A percentile compares a stretch with the other conserved stretches of the same genome.
Conservation (phyloP, 306 rosid genomes). For the Castanea crenata region DNA sequence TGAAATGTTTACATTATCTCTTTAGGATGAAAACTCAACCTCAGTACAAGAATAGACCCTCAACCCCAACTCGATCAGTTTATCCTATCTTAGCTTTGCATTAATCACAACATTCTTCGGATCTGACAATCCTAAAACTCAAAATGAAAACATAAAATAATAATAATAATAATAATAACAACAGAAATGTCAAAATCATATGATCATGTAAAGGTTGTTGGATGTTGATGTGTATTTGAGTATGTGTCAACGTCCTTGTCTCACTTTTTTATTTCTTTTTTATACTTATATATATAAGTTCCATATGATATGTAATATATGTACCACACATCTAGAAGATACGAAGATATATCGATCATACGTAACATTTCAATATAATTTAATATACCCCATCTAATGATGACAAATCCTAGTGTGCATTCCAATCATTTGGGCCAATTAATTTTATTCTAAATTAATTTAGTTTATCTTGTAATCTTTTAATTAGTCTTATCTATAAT, state of each 20-base stretch:
- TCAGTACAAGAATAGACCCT: too few relatives aligned
- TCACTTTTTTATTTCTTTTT: background rate
- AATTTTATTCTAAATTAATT: background rate
- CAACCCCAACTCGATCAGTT: too few relatives aligned
- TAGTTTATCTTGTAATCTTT: background rate
- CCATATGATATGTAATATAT: background rate
- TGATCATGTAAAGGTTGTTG: background rate
- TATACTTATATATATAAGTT: background rate
- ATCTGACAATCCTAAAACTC: background rate
- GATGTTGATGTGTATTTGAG: background rate
- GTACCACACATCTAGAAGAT: background rate
- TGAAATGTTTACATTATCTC: too few relatives aligned
- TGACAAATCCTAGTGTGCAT: conserved; percentile 14
- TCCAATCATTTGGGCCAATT: conserved; percentile 28
- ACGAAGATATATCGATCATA: background rate
- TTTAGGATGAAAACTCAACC: too few relatives aligned
- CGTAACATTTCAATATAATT: background rate
- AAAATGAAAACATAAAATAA: background rate
- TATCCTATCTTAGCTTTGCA: background rate
- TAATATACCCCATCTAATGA: conserved; percentile 23
- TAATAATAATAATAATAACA: background rate
- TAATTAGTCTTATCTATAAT: background rate
- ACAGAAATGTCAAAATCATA: background rate
- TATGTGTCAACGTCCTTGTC: background rate
- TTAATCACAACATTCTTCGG: background rate